These are phyloP conservation scores for Cymbopogon citratus DNA, from an alignment of 176 grass and related monocot species.

Conservation along the genomic window DNA sequence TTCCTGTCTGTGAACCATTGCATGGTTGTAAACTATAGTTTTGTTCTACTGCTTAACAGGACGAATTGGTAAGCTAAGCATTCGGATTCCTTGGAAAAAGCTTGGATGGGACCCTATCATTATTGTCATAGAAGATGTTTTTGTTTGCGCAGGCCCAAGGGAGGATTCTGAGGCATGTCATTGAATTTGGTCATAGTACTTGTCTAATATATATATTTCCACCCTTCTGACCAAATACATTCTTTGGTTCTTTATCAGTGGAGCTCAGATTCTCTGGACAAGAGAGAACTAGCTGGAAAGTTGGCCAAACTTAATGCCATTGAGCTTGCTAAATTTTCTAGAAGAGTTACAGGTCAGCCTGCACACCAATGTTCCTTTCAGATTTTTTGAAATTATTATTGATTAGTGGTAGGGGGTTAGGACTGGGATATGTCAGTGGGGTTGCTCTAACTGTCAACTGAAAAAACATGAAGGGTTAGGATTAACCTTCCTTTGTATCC, in stretches of 20 bases:
- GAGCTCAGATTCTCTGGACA: constrained; percentile 70
- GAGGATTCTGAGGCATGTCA: constrained; percentile 78
- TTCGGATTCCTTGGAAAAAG: constrained; percentile 96
- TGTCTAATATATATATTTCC: constrained; percentile 16
- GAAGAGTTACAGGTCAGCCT: constrained; percentile 69
- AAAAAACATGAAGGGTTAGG: background rate
- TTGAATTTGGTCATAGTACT: constrained; percentile 17
- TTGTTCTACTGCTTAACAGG: constrained; percentile 44
- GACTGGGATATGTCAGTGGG: background rate
- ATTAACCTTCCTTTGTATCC: background rate
- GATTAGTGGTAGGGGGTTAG: background rate
- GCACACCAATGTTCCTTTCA: background rate
- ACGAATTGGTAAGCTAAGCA: constrained; percentile 80
- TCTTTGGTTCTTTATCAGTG: constrained; percentile 55
- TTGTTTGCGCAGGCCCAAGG: constrained; percentile 76
- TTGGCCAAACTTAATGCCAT: constrained; percentile 98
- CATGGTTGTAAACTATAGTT: constrained; percentile 3
- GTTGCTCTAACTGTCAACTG: background rate
- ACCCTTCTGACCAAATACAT: constrained; percentile 16
- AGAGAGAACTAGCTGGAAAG: constrained; percentile 93
- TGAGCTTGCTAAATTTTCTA: constrained; percentile 91
- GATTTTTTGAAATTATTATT: background rate
- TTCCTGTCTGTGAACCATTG: background rate
- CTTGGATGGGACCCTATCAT: constrained; percentile 97
- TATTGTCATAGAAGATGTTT: constrained; percentile 85